Conservation (phyloP, 306 rosid species). For the Glycine latifolia region DNA sequence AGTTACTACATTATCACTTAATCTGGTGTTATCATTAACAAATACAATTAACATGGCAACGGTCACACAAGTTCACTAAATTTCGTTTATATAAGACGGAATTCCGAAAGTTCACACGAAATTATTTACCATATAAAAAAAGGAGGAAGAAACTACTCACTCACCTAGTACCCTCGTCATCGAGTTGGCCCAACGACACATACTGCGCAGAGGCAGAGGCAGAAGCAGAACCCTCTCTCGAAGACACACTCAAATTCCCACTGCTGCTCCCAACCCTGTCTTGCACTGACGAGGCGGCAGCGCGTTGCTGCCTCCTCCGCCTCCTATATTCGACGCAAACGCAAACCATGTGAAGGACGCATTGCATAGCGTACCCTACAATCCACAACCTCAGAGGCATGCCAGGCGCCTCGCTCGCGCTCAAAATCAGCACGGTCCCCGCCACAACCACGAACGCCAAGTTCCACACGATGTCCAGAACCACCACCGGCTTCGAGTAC, state of each 20-base stretch:
- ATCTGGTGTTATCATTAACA: conserved; percentile 17
- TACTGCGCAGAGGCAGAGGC: conserved; percentile 52
- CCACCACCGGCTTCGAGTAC: conserved; percentile 88
- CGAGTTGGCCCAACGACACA: conserved; percentile 60
- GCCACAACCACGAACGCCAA: conserved; percentile 79
- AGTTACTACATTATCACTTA: neutral
- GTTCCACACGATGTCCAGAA: conserved; percentile 89
- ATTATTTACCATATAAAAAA: conserved; percentile 5
- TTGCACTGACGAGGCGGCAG: conserved; percentile 31
- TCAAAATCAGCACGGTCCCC: conserved; percentile 58
- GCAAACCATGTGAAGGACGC: conserved; percentile 78
- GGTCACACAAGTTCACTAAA: neutral
- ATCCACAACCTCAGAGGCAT: conserved; percentile 89
- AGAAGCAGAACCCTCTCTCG: conserved; percentile 55
- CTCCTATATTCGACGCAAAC: conserved; percentile 77
- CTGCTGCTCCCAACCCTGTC: conserved; percentile 57
- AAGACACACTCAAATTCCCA: conserved; percentile 55
- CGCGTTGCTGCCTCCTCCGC: conserved; percentile 55
- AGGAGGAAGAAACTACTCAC: conserved; percentile 1
- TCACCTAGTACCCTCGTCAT: conserved; percentile 72
- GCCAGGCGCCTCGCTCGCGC: conserved; percentile 68
- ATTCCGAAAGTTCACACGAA: conserved; percentile 18
- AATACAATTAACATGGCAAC: conserved; percentile 28
- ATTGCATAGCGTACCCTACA: conserved; percentile 80
- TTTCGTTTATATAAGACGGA: neutral